Conservation (phyloP, 2,329 filamentous ascomycete species). For the Aspergillus fructus region DNA sequence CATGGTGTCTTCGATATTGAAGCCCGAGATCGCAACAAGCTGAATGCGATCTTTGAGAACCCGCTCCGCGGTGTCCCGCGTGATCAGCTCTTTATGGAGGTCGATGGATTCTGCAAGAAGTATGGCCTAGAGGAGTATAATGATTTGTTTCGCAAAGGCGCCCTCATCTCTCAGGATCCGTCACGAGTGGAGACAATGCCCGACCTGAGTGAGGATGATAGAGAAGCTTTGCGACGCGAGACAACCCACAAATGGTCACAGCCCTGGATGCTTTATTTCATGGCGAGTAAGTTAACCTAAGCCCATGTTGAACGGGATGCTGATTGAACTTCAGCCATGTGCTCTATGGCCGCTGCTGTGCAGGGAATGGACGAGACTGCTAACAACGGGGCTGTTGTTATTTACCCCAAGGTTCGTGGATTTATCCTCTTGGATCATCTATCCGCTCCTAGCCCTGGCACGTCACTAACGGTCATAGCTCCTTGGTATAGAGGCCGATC, state of each 20-base stretch:
- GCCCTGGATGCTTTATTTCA: slow-evolving; percentile 50
- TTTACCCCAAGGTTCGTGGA: slow-evolving; percentile 30
- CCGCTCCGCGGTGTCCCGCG: slow-evolving; percentile 55
- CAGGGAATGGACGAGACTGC: slow-evolving; percentile 55
- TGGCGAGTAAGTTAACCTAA: slow-evolving; percentile 32
- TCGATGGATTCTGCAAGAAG: slow-evolving; percentile 54
- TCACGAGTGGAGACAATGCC: slow-evolving; percentile 49
- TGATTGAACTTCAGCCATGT: slow-evolving; percentile 36
- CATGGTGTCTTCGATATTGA: slow-evolving; percentile 27
- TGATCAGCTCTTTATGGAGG: slow-evolving; percentile 53
- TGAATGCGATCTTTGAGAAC: slow-evolving; percentile 50
- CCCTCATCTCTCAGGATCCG: slow-evolving; percentile 53
- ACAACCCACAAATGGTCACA: slow-evolving; percentile 52
- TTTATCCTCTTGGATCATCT: no score
- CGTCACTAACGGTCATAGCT: background rate
- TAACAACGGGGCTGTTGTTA: slow-evolving; percentile 47
- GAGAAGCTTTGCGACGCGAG: slow-evolving; percentile 43
- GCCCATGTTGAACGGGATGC: background rate
- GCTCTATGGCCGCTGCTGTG: slow-evolving; percentile 55
- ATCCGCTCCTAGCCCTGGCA: background rate
- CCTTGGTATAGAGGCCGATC: slow-evolving; percentile 14
- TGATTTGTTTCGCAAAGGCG: slow-evolving; percentile 52
- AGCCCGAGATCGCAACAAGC: slow-evolving; percentile 19
- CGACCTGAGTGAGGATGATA: slow-evolving; percentile 48
- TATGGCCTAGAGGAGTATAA: slow-evolving; percentile 50